Evolutionary conservation across 225 moss, liverwort and hornwort species (phyloP).

Genomic region (Anthoceros angustus): DNA sequence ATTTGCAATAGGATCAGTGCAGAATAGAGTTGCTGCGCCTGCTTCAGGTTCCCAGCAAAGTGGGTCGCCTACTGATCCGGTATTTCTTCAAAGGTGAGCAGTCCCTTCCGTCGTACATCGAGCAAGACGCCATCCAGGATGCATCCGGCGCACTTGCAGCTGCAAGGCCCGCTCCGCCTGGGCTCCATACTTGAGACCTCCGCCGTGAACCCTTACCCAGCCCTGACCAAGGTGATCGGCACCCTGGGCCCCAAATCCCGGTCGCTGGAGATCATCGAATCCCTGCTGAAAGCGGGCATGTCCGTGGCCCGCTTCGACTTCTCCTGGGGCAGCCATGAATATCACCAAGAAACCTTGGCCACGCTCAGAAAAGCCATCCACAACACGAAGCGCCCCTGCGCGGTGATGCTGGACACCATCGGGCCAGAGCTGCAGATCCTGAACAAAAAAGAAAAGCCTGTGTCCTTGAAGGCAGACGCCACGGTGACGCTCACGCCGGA

Average conservation of each 20-base stretch:
- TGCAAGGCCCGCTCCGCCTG: not conserved
- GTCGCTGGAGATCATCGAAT: not conserved
- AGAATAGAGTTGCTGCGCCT: not conserved
- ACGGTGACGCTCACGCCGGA: conserved; percentile 44
- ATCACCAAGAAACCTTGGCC: not conserved
- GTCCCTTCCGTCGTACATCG: not conserved
- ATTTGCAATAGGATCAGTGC: no score
- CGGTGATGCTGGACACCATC: conserved; percentile 63
- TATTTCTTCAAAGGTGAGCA: not conserved
- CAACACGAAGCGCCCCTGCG: not conserved
- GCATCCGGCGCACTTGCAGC: not conserved
- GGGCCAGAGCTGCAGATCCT: conserved; percentile 65
- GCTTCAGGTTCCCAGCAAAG: not conserved
- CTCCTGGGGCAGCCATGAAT: conserved; percentile 1
- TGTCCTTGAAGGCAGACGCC: conserved; percentile 33
- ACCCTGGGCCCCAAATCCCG: conserved; percentile 2
- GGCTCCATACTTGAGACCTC: not conserved
- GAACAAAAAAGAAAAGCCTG: conserved; percentile 25
- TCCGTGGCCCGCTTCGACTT: conserved; percentile 2
- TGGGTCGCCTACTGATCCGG: not conserved
- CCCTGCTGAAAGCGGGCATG: not conserved
- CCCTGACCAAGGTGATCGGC: conserved; percentile 1
- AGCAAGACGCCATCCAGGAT: not conserved
- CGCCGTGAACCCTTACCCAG: not conserved
- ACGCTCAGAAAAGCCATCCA: conserved; percentile 3